Evolutionary conservation across 305 asterid species (phyloP).

Genomic region (Plantago rigida): DNA sequence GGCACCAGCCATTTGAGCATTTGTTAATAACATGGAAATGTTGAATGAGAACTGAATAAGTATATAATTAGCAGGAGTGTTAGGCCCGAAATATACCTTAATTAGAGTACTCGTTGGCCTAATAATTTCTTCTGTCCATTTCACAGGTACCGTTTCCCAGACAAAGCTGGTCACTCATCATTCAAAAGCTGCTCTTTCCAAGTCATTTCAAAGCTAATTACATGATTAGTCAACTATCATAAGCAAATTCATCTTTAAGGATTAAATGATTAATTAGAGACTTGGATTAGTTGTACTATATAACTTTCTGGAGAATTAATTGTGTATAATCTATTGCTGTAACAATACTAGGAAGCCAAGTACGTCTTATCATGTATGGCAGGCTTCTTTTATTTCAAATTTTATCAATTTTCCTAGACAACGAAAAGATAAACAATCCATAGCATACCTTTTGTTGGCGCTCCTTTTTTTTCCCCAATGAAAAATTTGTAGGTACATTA

Average conservation of each 20-base stretch:
- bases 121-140: slow-evolving; percentile 25
- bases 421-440: too few relatives aligned
- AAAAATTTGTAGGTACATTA: too few relatives aligned
- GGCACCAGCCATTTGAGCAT: slow-evolving; percentile 9
- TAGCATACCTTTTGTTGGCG: too few relatives aligned
- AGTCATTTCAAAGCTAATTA: slow-evolving; percentile 21
- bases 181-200: slow-evolving; percentile 22
- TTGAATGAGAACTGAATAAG: slow-evolving; percentile 6
- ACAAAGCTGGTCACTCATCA: slow-evolving; percentile 29
- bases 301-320: neutral
- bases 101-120: slow-evolving; percentile 11
- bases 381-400: too few relatives aligned
- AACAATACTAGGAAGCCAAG: too few relatives aligned
- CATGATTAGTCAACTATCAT: slow-evolving; percentile 27
- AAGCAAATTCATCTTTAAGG: slow-evolving; percentile 23
- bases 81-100: slow-evolving; percentile 19
- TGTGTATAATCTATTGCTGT: too few relatives aligned
- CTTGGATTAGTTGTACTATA: neutral
- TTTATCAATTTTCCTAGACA: too few relatives aligned
- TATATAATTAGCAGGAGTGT: neutral
- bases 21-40: slow-evolving; percentile 16
- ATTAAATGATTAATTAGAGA: neutral
- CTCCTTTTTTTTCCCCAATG: too few relatives aligned
- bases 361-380: too few relatives aligned
- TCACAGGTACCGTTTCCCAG: slow-evolving; percentile 18